Conservation (phyloP, 805 yeast genomes). For the Monosporozyma aquatica region DNA sequence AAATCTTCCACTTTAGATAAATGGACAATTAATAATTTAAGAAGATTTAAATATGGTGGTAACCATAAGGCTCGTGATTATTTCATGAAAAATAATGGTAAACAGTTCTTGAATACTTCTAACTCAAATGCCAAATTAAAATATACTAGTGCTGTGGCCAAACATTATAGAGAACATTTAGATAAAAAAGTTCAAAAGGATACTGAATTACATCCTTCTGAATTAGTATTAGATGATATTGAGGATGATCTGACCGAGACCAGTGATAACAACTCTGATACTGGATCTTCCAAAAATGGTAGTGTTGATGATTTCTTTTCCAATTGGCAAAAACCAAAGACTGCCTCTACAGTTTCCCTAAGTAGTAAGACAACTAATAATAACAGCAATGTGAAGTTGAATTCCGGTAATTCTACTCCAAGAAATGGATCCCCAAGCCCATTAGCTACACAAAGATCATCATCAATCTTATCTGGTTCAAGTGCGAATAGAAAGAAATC, state of each 20-base stretch:
- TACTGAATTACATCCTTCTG: conserved; percentile 60
- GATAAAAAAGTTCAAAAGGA: conserved; percentile 61
- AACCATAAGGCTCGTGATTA: conserved; percentile 79
- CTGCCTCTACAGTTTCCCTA: neutral
- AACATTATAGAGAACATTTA: conserved; percentile 69
- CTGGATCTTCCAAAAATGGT: conserved; percentile 30
- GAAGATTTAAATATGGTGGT: conserved; percentile 92
- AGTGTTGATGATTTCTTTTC: conserved; percentile 82
- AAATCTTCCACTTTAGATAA: conserved; percentile 86
- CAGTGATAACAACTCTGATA: conserved; percentile 14
- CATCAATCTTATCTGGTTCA: conserved; percentile 19
- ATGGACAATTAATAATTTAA: conserved; percentile 85
- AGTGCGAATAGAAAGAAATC: conserved; percentile 24
- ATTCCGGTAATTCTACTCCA: conserved; percentile 3
- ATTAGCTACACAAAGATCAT: conserved; percentile 1
- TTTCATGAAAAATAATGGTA: conserved; percentile 78
- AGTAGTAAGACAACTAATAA: neutral
- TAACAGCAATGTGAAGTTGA: neutral
- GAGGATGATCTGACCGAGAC: conserved; percentile 17
- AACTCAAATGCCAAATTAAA: conserved; percentile 62
- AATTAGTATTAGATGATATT: conserved; percentile 41
- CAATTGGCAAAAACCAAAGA: conserved; percentile 74
- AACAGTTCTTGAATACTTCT: conserved; percentile 43
- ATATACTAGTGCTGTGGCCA: conserved; percentile 75
- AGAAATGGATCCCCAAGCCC: conserved; percentile 4